Evolutionary conservation across 108 stramenopile species (phyloP).

Genomic region (Cylindrotheca fusiformis): DNA sequence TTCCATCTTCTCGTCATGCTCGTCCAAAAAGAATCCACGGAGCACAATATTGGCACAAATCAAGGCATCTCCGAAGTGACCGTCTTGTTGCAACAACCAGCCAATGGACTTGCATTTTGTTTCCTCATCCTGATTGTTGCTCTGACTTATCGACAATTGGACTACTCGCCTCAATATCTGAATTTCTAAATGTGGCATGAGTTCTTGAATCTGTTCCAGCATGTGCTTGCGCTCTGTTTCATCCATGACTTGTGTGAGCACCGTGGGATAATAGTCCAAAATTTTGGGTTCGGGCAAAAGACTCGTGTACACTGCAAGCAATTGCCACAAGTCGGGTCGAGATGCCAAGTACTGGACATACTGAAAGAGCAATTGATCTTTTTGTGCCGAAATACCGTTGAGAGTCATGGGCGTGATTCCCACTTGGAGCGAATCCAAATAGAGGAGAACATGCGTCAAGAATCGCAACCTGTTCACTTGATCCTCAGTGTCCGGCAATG

Average conservation of each 20-base stretch:
- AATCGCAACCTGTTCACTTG: constrained; percentile 30
- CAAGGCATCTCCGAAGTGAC: constrained; percentile 62
- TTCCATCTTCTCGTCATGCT: constrained; percentile 37
- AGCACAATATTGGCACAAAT: constrained; percentile 69
- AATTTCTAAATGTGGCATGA: constrained; percentile 38
- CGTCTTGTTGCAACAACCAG: constrained; percentile 61
- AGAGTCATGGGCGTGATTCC: constrained; percentile 22
- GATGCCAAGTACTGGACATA: constrained; percentile 42
- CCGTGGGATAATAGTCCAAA: constrained; percentile 46
- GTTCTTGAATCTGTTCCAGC: constrained; percentile 53
- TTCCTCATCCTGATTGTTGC: constrained; percentile 14
- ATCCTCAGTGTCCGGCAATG: neutral
- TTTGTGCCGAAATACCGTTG: constrained; percentile 17
- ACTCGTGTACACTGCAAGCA: constrained; percentile 66
- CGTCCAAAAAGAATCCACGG: constrained; percentile 51
- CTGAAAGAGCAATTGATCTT: constrained; percentile 32
- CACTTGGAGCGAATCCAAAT: constrained; percentile 43
- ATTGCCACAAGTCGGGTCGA: constrained; percentile 53
- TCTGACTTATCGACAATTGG: constrained; percentile 11
- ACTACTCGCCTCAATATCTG: constrained; percentile 51
- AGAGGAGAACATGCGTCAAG: constrained; percentile 47
- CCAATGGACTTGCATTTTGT: constrained; percentile 39
- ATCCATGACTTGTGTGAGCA: constrained; percentile 43
- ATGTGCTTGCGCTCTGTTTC: constrained; percentile 51
- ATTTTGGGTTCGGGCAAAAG: constrained; percentile 50